Evolutionary conservation across 2,329 filamentous ascomycete genomes (phyloP).

Genomic region (Camptophora hylomeconis): DNA sequence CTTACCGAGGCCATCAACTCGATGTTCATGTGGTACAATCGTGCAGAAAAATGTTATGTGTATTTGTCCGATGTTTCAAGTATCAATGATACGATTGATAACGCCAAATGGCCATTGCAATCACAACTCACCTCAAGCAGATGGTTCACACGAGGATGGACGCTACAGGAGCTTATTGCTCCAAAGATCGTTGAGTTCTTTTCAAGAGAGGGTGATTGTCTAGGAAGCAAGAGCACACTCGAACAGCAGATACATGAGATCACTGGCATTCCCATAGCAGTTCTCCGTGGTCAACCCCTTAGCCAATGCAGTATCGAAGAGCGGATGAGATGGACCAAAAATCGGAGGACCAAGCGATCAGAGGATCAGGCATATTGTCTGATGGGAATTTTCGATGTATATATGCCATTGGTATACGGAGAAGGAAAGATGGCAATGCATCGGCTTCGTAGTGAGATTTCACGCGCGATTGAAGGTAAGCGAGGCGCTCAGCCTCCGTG

Average conservation of each 20-base stretch:
- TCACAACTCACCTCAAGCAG: constrained; percentile 3
- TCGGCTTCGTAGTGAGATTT: constrained; percentile 4
- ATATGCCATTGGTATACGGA: constrained; percentile 2
- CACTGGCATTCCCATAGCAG: constrained; percentile 14
- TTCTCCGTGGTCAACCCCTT: constrained; percentile 13
- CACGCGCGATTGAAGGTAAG: no score
- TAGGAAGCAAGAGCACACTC: constrained; percentile 11
- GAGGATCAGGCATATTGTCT: constrained; percentile 34
- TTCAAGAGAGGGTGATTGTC: constrained; percentile 2
- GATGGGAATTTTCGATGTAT: constrained; percentile 28
- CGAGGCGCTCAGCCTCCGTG: no score
- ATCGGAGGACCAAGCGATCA: constrained; percentile 19
- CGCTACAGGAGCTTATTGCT: constrained; percentile 15
- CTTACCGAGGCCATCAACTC: constrained; percentile 15
- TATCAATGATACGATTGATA: no score
- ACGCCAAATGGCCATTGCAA: no score
- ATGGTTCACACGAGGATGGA: constrained; percentile 18
- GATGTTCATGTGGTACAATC: constrained; percentile 17
- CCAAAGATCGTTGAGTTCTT: constrained; percentile 8
- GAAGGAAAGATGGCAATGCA: constrained; percentile 3
- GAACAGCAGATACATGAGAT: constrained; percentile 17
- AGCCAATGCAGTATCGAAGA: constrained; percentile 15
- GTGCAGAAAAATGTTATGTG: constrained; percentile 11
- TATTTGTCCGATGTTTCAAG: constrained; percentile 7
- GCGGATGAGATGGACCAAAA: constrained; percentile 28